These are phyloP conservation scores for Furculomyces boomerangus DNA, from an alignment of 371 early-diverging fungal genomes.

Conservation along the genomic window DNA sequence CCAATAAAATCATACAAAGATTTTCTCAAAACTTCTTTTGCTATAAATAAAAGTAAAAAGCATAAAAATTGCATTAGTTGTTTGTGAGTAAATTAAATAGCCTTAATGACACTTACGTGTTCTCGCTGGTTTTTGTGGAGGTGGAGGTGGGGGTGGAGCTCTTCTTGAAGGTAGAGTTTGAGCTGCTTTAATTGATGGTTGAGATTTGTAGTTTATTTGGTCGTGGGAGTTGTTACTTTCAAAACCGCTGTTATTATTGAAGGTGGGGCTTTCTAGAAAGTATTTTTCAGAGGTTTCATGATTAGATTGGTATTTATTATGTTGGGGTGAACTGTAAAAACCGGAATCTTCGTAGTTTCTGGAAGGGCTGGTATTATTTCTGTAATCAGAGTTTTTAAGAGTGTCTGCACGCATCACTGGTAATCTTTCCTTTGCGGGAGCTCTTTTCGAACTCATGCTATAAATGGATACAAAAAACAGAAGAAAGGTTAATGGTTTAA, in stretches of 20 bases:
- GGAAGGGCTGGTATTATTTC: conserved; percentile 10
- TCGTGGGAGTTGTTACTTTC: background rate
- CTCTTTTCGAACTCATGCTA: background rate
- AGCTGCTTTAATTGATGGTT: background rate
- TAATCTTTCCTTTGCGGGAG: background rate
- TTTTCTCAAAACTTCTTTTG: conserved; percentile 6
- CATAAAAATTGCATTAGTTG: background rate
- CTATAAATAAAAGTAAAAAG: background rate
- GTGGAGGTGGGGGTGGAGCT: conserved; percentile 5
- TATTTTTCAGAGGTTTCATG: background rate
- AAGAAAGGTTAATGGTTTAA: background rate
- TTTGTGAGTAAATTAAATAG: background rate
- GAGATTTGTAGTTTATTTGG: background rate
- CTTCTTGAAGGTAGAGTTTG: background rate
- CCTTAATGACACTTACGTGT: too few relatives aligned
- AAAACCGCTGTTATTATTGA: background rate
- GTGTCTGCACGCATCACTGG: background rate
- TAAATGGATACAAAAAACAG: background rate
- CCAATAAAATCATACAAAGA: conserved; percentile 52
- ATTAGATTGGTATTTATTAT: background rate
- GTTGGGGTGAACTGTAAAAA: background rate
- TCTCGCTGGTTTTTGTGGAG: conserved; percentile 2
- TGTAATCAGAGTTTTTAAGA: background rate
- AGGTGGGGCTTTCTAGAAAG: background rate
- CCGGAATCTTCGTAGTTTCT: conserved; percentile 5